Conservation (phyloP, 1,139 yeast genomes). For the Pichia sp. region DNA sequence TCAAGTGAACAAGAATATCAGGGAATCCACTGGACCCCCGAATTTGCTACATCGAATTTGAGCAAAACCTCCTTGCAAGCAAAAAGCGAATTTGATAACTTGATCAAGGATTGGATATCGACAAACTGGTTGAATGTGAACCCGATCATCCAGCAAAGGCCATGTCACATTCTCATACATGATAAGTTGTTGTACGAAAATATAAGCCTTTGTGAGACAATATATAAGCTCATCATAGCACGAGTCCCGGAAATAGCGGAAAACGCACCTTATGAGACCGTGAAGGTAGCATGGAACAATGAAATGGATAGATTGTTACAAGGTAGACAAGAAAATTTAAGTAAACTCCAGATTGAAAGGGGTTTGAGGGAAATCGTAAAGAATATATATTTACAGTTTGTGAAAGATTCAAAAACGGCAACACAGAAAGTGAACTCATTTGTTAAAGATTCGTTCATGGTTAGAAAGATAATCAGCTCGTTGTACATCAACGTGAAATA, state of each 20-base stretch:
- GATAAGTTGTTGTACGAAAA: conserved; percentile 24
- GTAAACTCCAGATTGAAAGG: conserved; percentile 7
- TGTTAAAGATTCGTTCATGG: conserved; percentile 13
- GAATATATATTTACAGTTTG: conserved; percentile 13
- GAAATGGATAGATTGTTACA: conserved; percentile 9
- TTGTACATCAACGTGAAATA: conserved; percentile 9
- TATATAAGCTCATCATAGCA: conserved; percentile 7
- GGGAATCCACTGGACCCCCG: conserved; percentile 6
- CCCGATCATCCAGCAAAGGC: conserved; percentile 19
- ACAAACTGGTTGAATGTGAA: conserved; percentile 22
- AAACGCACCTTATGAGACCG: background rate
- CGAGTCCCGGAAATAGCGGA: conserved; percentile 1
- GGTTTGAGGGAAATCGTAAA: conserved; percentile 16
- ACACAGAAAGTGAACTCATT: conserved; percentile 5
- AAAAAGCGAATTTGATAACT: conserved; percentile 22
- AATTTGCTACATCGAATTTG: conserved; percentile 13
- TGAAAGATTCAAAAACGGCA: conserved; percentile 3
- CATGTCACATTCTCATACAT: conserved; percentile 28
- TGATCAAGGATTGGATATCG: conserved; percentile 26
- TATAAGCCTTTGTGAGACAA: conserved; percentile 19
- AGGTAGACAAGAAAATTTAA: background rate
- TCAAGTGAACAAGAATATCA: background rate
- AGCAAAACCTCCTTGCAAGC: conserved; percentile 18
- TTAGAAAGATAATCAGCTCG: conserved; percentile 9
- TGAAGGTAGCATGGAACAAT: conserved; percentile 9